A percentile compares a stretch with the other conserved stretches of the same genome.
Evolutionary conservation across 2,329 filamentous ascomycete species (phyloP).

Genomic region (Taxawa tesnikishii): DNA sequence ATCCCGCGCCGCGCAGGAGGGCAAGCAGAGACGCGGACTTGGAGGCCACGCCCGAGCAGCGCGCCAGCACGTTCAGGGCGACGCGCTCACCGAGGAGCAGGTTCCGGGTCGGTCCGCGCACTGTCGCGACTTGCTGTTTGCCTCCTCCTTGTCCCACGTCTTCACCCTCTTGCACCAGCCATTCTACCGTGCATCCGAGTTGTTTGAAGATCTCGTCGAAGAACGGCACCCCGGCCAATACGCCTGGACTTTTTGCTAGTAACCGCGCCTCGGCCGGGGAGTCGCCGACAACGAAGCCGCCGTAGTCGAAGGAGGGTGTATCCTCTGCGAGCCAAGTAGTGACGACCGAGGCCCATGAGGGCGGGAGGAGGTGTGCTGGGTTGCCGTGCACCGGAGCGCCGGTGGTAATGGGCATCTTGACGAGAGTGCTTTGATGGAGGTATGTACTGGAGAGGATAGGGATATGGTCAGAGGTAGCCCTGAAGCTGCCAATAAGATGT

Average conservation of each 20-base stretch:
- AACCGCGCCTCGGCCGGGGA: slow-evolving; percentile 36
- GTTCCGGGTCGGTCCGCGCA: slow-evolving; percentile 69
- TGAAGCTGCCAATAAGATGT: no score
- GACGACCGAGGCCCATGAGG: slow-evolving; percentile 71
- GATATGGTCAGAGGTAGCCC: no score
- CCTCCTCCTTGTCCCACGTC: slow-evolving; percentile 49
- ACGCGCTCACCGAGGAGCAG: slow-evolving; percentile 88
- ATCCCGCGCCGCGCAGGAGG: slow-evolving; percentile 51
- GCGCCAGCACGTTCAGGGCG: slow-evolving; percentile 76
- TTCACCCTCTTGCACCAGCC: slow-evolving; percentile 69
- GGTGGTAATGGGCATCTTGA: slow-evolving; percentile 29
- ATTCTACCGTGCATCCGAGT: slow-evolving; percentile 79
- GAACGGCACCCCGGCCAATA: slow-evolving; percentile 87
- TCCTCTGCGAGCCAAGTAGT: slow-evolving; percentile 88
- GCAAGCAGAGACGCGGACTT: slow-evolving; percentile 38
- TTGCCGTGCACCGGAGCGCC: slow-evolving; percentile 47
- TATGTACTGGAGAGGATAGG: no score
- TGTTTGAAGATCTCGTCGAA: slow-evolving; percentile 89
- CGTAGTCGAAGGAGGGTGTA: slow-evolving; percentile 92
- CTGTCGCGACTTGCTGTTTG: slow-evolving; percentile 61
- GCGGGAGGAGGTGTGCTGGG: slow-evolving; percentile 64
- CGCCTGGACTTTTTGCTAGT: slow-evolving; percentile 52
- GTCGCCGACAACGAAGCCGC: slow-evolving; percentile 87
- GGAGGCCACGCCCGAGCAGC: slow-evolving; percentile 84
- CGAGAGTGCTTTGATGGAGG: no score